Evolutionary conservation across 345 rosid genomes (phyloP).

Genomic region (Ceriops tagal): DNA sequence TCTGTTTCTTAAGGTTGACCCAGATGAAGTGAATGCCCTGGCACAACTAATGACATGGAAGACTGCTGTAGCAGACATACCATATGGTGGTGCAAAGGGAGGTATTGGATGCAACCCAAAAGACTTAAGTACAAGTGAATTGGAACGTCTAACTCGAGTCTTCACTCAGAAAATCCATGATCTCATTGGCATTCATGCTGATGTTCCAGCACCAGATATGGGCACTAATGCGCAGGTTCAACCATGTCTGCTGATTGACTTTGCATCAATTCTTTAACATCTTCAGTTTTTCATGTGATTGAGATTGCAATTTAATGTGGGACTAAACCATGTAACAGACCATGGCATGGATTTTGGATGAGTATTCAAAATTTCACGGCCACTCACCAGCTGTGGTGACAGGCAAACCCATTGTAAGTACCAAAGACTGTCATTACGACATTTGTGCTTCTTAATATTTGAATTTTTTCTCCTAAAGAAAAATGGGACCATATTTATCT

Average conservation of each 20-base stretch:
- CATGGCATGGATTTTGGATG: constrained; percentile 26
- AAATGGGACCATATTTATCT: not conserved
- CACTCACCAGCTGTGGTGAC: constrained; percentile 23
- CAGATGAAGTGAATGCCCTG: constrained; percentile 21
- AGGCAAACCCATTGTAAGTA: constrained; percentile 20
- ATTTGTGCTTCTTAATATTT: not conserved
- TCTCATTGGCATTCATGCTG: constrained; percentile 18
- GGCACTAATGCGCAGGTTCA: constrained; percentile 20
- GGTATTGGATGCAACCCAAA: constrained; percentile 20
- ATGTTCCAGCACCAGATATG: constrained; percentile 22
- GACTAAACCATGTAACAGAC: constrained; percentile 5
- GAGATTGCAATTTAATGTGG: not conserved
- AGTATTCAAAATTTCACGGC: constrained; percentile 21
- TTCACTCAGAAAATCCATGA: constrained; percentile 26
- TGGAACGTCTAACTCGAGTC: constrained; percentile 19
- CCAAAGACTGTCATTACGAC: not conserved
- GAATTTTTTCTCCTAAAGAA: not conserved
- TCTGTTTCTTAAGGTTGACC: constrained; percentile 17
- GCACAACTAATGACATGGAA: constrained; percentile 26
- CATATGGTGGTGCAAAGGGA: constrained; percentile 23
- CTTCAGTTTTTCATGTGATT: not conserved
- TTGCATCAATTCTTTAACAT: not conserved
- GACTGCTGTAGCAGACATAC: constrained; percentile 20
- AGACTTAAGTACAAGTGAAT: constrained; percentile 16
- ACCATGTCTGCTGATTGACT: not conserved